A percentile compares a stretch with the other conserved stretches of the same genome.
Evolutionary conservation across 2,329 filamentous ascomycete species (phyloP).

Genomic region (Paecilomyces sp.): DNA sequence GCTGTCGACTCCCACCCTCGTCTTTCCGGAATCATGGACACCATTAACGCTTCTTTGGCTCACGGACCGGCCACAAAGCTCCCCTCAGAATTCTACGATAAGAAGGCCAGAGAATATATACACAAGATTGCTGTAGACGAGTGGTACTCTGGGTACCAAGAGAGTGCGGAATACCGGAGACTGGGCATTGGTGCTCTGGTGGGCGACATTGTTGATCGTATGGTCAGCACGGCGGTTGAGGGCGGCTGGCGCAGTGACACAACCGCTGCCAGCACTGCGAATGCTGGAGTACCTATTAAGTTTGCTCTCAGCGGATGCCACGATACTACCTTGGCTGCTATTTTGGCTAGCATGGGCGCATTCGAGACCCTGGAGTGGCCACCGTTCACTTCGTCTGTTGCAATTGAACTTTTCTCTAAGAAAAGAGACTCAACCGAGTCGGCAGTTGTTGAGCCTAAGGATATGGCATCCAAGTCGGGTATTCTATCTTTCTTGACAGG

Average conservation of each 20-base stretch:
- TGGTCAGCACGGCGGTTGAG: constrained; percentile 60
- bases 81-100: constrained; percentile 81
- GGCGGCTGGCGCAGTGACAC: constrained; percentile 45
- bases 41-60: constrained; percentile 78
- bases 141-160: constrained; percentile 83
- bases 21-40: constrained; percentile 88
- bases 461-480: constrained; percentile 17
- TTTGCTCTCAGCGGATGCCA: constrained; percentile 82
- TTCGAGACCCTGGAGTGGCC: constrained; percentile 74
- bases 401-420: constrained; percentile 78
- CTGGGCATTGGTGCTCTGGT: constrained; percentile 80
- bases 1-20: constrained; percentile 79
- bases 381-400: constrained; percentile 86
- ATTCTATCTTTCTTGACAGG: constrained; percentile 25
- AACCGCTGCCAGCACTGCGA: constrained; percentile 44
- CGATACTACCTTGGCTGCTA: constrained; percentile 81
- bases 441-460: neutral
- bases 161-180: constrained; percentile 78
- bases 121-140: constrained; percentile 75
- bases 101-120: constrained; percentile 60
- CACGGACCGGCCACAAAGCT: constrained; percentile 74
- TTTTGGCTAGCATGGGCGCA: constrained; percentile 71
- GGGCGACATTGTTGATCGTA: constrained; percentile 72
- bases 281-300: constrained; percentile 46
- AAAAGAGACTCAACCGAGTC: constrained; percentile 10